These are phyloP conservation scores for Daedaleopsis nitida DNA, from an alignment of 768 basidiomycete genomes.

Conservation along the genomic window DNA sequence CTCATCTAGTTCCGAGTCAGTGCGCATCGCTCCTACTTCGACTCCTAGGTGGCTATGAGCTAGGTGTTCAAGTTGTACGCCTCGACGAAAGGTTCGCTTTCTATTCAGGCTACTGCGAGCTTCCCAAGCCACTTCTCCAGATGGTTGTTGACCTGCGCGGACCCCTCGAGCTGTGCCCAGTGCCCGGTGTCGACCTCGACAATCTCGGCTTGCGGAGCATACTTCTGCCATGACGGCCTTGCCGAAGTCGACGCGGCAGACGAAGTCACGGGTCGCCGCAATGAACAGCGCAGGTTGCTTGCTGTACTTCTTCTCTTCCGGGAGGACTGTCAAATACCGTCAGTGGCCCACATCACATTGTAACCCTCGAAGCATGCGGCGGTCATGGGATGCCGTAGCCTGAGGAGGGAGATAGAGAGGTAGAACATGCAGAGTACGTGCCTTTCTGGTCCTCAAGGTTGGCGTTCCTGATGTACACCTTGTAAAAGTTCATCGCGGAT, in stretches of 20 bases:
- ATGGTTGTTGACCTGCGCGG: constrained; percentile 35
- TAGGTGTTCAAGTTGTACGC: too few species aligned
- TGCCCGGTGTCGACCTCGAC: constrained; percentile 38
- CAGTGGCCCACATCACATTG: too few species aligned
- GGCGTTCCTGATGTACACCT: constrained; percentile 25
- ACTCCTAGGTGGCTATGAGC: too few species aligned
- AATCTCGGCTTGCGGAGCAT: constrained; percentile 28
- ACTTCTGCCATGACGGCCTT: constrained; percentile 26
- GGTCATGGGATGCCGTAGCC: not conserved
- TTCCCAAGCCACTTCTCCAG: constrained; percentile 35
- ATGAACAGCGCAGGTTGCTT: constrained; percentile 40
- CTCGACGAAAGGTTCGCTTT: not conserved
- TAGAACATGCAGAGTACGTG: constrained; percentile 12
- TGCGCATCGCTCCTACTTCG: too few species aligned
- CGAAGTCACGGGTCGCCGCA: constrained; percentile 36
- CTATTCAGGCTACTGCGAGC: not conserved
- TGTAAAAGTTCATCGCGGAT: constrained; percentile 41
- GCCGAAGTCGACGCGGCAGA: constrained; percentile 29
- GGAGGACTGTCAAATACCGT: constrained; percentile 8
- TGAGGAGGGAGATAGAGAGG: not conserved
- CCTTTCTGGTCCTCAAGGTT: constrained; percentile 28
- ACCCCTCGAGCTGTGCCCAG: constrained; percentile 33
- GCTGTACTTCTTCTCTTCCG: constrained; percentile 27
- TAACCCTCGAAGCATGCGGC: too few species aligned
- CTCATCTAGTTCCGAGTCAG: too few species aligned